Percentiles rank a stretch among this genome's conserved stretches.
Conservation (phyloP, 139 green algal genomes). For the Tetratostichococcus sp. region DNA sequence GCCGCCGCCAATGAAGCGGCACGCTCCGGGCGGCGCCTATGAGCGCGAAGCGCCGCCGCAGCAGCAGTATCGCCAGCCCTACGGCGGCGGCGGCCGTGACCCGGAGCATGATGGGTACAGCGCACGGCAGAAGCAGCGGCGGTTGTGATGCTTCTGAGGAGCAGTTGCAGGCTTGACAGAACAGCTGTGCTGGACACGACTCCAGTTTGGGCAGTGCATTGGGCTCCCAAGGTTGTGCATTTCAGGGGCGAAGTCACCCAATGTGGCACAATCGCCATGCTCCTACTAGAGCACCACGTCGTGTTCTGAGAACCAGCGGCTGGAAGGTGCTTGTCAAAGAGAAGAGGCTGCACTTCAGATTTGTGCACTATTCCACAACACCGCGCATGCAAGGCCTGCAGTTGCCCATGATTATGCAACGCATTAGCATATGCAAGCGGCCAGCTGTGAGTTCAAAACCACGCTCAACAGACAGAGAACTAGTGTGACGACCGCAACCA, state of each 20-base stretch:
- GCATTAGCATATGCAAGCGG: neutral
- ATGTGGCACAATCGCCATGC: too few species aligned
- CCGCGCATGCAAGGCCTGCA: too few species aligned
- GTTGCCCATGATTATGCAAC: neutral
- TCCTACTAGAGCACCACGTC: too few species aligned
- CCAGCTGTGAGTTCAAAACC: too few species aligned
- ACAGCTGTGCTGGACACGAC: neutral
- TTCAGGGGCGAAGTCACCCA: too few species aligned
- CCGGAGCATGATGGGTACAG: neutral
- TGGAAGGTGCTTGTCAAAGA: too few species aligned
- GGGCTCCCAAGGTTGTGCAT: too few species aligned
- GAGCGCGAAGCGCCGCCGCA: neutral
- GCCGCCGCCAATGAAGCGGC: neutral
- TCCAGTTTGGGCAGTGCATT: too few species aligned
- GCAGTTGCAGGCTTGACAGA: neutral
- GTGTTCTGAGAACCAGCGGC: too few species aligned
- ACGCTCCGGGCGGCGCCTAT: neutral
- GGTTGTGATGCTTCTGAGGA: neutral
- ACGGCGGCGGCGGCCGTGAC: neutral
- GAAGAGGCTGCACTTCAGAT: neutral
- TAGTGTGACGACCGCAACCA: neutral
- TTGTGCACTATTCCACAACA: too few species aligned
- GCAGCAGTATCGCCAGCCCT: neutral
- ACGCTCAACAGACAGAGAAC: neutral
- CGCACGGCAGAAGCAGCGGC: neutral